Evolutionary conservation across 78 protist genomes (phyloP), one percentile per base, ranked within the genome.

Genomic region (Cavenderia fasciculata): DNA sequence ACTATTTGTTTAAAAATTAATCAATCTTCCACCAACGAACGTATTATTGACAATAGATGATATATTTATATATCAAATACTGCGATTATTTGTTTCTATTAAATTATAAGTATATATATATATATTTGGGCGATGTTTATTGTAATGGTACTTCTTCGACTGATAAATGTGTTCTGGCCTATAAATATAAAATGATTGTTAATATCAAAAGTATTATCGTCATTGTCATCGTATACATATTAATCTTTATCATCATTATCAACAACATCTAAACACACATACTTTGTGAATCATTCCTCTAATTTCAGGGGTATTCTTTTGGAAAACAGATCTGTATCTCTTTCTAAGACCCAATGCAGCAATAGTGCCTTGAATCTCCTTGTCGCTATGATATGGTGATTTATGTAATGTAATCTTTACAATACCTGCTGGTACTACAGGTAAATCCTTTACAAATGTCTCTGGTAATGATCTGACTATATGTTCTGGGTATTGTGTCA

Each of bases 211-310:
- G 10, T 40, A 63, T 6, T 56, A 16, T 56, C 14, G 62, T 56
- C 10, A 12, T 12, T 56, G 62, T 25, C 10, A n/a, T 56, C 5
- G 6, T 25, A 16, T 12, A 12, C 14, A 25, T 56, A 56, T 56
- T 19, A 19, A 56, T 56, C 31, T 12, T 25, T 56, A 25, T 56
- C 14, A 25, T 19, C 6, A 56, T 56, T 4, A 56, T 56, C 31
- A 25, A 19, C 31, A 56, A 8, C 4, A 6, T 19, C 16, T 23
- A 19, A 19, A 27, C 2, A 57, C 27, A 49, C 10, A 27, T 82
- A 82, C 89, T 68, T 56, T 82, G 31, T 82, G 75, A 27, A 82
- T 82, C 89, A 82, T 82, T 49, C 89, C 89, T 82, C 89, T 82
- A 41, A 82, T 56, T 68, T 66, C 70, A 54, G 89, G 89, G 40